phyloP scores from a whole-genome alignment of 202 grass and related monocot genomes.

The Digitaria exilis region DNA sequence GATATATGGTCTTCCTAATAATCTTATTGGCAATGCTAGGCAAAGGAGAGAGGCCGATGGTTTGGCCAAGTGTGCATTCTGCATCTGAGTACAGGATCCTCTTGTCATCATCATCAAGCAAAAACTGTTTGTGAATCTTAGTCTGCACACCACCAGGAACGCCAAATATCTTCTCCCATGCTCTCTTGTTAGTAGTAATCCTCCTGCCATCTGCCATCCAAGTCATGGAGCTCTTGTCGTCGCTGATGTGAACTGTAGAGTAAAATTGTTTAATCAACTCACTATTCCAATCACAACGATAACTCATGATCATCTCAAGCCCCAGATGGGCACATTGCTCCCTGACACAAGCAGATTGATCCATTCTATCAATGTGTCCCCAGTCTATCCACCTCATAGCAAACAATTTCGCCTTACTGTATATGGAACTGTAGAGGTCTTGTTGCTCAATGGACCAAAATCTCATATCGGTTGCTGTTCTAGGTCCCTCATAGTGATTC shows the following conservation, averaged over 20 bases:
- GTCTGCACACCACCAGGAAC: neutral
- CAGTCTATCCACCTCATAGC: constrained; percentile 32
- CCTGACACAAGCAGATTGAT: constrained; percentile 27
- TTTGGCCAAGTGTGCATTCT: constrained; percentile 5
- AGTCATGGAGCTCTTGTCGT: constrained; percentile 30
- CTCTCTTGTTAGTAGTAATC: constrained; percentile 20
- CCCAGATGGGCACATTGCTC: constrained; percentile 30
- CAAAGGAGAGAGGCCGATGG: constrained; percentile 8
- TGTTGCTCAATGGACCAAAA: constrained; percentile 49
- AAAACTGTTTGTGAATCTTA: constrained; percentile 26
- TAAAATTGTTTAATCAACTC: constrained; percentile 38
- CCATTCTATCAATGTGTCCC: neutral
- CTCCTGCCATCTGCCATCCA: constrained; percentile 30
- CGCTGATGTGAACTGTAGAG: constrained; percentile 34
- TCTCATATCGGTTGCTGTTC: constrained; percentile 43
- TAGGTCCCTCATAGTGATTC: constrained; percentile 34
- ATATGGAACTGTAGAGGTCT: constrained; percentile 31
- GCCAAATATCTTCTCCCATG: constrained; percentile 28
- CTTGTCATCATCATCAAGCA: constrained; percentile 31
- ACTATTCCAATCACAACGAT: constrained; percentile 11
- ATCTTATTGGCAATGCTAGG: constrained; percentile 37
- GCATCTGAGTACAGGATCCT: constrained; percentile 25
- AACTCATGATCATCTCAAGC: constrained; percentile 24
- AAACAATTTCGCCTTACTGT: neutral
- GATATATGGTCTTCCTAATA: constrained; percentile 25